Percentiles rank a stretch among this genome's conserved stretches.
phyloP scores from a whole-genome alignment of 1,284 basidiomycete species.

The Leccinum griseonigrum region DNA sequence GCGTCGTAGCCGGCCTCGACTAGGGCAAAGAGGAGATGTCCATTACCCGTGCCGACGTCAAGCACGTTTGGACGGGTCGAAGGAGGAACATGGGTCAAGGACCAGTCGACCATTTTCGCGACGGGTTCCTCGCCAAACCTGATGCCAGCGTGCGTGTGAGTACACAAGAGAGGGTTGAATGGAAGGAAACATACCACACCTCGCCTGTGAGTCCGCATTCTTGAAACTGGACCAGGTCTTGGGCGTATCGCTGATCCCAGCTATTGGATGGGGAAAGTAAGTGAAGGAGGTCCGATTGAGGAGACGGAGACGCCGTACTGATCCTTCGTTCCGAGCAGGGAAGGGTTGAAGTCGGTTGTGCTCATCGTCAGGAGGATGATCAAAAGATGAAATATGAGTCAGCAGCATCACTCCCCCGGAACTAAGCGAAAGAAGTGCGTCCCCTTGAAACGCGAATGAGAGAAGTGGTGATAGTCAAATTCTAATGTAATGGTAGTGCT shows the following conservation, averaged over 20 bases:
- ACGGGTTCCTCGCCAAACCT: constrained; percentile 87
- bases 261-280: constrained; percentile 33
- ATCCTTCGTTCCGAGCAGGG: constrained; percentile 69
- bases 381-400: not conserved
- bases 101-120: constrained; percentile 80
- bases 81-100: constrained; percentile 48
- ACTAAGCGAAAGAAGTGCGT: not conserved
- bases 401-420: not conserved
- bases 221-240: constrained; percentile 73
- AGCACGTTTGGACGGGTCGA: constrained; percentile 48
- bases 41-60: constrained; percentile 85
- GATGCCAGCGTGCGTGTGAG: not conserved
- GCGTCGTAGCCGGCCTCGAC: constrained; percentile 63
- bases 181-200: constrained; percentile 58
- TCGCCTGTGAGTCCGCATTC: constrained; percentile 89
- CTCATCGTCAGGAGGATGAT: constrained; percentile 15
- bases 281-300: not conserved
- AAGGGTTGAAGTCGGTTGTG: constrained; percentile 46
- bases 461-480: constrained; percentile 11
- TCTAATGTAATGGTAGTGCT: constrained; percentile 11
- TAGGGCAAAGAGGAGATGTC: constrained; percentile 77
- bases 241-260: constrained; percentile 71
- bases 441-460: not conserved
- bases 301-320: constrained; percentile 39
- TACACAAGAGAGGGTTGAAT: not conserved